These are phyloP conservation scores for Mycena vitilis DNA, from an alignment of 768 basidiomycete species.

Conservation along the genomic window DNA sequence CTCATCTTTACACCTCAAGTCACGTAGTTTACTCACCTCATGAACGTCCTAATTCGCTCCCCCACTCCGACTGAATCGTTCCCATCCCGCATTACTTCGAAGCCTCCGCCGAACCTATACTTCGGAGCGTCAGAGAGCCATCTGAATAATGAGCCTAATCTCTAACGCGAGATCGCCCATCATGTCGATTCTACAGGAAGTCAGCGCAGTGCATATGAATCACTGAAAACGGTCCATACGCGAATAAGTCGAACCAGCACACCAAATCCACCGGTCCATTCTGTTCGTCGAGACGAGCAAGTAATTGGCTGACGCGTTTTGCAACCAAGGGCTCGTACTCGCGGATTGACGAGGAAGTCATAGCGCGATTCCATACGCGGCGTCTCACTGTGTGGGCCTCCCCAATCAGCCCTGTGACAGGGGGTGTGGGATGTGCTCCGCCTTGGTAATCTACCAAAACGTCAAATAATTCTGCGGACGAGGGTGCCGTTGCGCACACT, in stretches of 20 bases:
- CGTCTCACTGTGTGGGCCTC: constrained; percentile 54
- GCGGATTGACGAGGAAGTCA: constrained; percentile 57
- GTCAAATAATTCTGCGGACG: too few relatives aligned
- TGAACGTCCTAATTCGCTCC: too few relatives aligned
- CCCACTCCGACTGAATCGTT: constrained; percentile 45
- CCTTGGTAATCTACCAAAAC: constrained; percentile 23
- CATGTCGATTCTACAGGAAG: constrained; percentile 47
- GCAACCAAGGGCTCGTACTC: constrained; percentile 57
- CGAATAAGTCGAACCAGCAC: constrained; percentile 52
- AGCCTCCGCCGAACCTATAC: constrained; percentile 40
- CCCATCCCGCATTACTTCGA: constrained; percentile 49
- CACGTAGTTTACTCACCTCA: too few relatives aligned
- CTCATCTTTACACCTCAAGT: constrained; percentile 39
- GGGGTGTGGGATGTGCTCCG: constrained; percentile 10
- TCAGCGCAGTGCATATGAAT: too few relatives aligned
- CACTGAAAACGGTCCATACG: constrained; percentile 42
- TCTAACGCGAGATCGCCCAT: constrained; percentile 55
- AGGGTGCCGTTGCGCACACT: constrained; percentile 13
- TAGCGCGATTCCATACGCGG: constrained; percentile 63
- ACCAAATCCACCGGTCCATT: constrained; percentile 42
- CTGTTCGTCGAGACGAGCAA: constrained; percentile 46
- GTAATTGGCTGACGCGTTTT: constrained; percentile 52
- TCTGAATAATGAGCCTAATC: constrained; percentile 21
- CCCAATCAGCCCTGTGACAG: constrained; percentile 13
- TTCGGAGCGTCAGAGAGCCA: too few relatives aligned